phyloP scores from a whole-genome alignment of 495 filamentous ascomycete genomes.

The Penicillium desertorum region DNA sequence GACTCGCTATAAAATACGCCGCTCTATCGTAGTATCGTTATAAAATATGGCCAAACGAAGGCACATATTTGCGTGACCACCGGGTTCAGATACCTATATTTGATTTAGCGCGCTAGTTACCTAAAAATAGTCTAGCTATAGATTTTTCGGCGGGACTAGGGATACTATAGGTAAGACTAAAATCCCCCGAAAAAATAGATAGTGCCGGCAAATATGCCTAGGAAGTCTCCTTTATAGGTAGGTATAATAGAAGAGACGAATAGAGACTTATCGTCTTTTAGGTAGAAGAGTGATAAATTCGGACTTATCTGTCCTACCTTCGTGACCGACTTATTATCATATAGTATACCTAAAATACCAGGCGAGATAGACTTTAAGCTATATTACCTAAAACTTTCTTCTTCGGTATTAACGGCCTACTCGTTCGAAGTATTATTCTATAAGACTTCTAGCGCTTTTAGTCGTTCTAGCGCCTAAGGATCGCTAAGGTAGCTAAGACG shows the following conservation, averaged over 20 bases:
- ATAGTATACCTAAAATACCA: slow-evolving; percentile 2
- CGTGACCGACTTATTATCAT: slow-evolving; percentile 5
- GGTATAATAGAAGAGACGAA: slow-evolving; percentile 18
- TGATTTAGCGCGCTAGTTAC: slow-evolving; percentile 26
- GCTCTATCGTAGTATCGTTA: slow-evolving; percentile 13
- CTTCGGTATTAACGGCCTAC: slow-evolving; percentile 9
- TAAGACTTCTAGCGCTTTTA: slow-evolving; percentile 12
- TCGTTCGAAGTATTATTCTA: slow-evolving; percentile 20
- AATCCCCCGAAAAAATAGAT: slow-evolving; percentile 24
- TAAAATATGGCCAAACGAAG: slow-evolving; percentile 21
- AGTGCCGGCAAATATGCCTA: slow-evolving; percentile 25
- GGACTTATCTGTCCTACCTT: slow-evolving; percentile 17
- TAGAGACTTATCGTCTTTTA: slow-evolving; percentile 9
- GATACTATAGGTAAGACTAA: slow-evolving; percentile 13
- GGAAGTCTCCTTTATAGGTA: slow-evolving; percentile 17
- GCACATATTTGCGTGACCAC: slow-evolving; percentile 20
- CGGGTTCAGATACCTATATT: slow-evolving; percentile 21
- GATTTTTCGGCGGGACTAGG: slow-evolving; percentile 18
- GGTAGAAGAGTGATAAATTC: slow-evolving; percentile 17
- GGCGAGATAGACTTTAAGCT: slow-evolving; percentile 1
- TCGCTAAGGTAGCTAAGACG: slow-evolving; percentile 3
- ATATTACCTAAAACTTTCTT: slow-evolving; percentile 12
- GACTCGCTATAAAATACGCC: slow-evolving; percentile 20
- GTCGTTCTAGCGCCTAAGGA: slow-evolving; percentile 8
- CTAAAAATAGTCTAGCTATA: slow-evolving; percentile 31